Percentiles rank a stretch among this genome's conserved stretches.
These are phyloP conservation scores for Spongiforma sp. DNA, from an alignment of 1,284 basidiomycete species.

Conservation along the genomic window DNA sequence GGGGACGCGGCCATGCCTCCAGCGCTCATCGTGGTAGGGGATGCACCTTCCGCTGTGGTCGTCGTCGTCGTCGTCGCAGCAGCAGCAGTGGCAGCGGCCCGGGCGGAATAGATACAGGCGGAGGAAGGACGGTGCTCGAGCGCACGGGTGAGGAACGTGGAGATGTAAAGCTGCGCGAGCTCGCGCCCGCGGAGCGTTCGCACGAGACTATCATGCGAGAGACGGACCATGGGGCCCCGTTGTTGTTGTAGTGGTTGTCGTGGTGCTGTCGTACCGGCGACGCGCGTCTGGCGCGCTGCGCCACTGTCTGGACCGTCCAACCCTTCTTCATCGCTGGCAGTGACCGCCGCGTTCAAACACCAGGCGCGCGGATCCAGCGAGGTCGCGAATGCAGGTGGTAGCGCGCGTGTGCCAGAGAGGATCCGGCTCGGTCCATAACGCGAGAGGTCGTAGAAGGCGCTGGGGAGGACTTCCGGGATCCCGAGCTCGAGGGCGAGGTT, in stretches of 20 bases:
- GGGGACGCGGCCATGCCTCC: no score
- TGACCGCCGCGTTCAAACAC: neutral
- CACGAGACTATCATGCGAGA: slow-evolving; percentile 53
- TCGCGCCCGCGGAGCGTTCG: slow-evolving; percentile 67
- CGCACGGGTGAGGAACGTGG: slow-evolving; percentile 62
- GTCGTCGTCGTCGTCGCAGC: neutral
- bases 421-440: slow-evolving; percentile 75
- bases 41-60: neutral
- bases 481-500: slow-evolving; percentile 68
- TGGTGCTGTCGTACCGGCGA: neutral
- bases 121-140: slow-evolving; percentile 56
- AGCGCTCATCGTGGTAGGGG: no score
- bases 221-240: slow-evolving; percentile 28
- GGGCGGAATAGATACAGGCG: slow-evolving; percentile 49
- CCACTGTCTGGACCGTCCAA: no score
- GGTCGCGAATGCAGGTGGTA: slow-evolving; percentile 32
- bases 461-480: slow-evolving; percentile 58
- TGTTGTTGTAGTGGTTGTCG: neutral
- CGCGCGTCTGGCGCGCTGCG: neutral
- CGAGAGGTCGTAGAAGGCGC: slow-evolving; percentile 74
- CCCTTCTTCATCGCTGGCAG: no score
- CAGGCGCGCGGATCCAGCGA: slow-evolving; percentile 29
- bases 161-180: slow-evolving; percentile 61
- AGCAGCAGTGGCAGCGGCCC: slow-evolving; percentile 7
- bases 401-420: slow-evolving; percentile 48